Base-by-base conservation (phyloP, 2,329 filamentous ascomycete genomes). In the Westerdykella ornata region DNA sequence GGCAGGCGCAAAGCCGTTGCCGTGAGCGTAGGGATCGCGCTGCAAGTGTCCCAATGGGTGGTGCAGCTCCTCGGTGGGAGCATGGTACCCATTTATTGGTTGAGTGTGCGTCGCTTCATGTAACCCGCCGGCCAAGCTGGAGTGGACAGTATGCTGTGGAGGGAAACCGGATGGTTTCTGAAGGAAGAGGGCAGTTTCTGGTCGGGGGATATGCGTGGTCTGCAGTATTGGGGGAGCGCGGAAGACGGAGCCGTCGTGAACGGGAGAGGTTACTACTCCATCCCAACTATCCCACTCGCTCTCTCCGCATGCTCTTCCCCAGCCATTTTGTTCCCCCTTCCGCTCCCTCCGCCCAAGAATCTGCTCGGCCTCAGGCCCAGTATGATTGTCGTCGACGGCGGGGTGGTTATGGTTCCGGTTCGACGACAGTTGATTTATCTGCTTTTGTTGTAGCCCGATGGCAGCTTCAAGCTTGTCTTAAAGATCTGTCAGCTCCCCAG, bases 401-500 rank as follows among this genome's bases (percentile, higher is more conserved):
- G 53, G 46, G 9, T 48, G 41, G 31, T 55, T 42, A 31, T 56
- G 55, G 39, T 49, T 59, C 3, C 12, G 22, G 22, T 26, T 26
- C 22, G 22, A 26, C 30, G 60, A 62, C 12, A 74, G 62, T 40
- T 71, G 69, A 43, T 67, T 65, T 40, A 74, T 68, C 35, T 72
- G 64, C 36, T 60, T 63, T 48, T 73, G 70, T 49, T 74, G 71
- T 39, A 63, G 64, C 32, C 62, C 61, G 20, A 73, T 54, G 20
- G 71, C 62, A 14, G 59, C 54, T 46, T 73, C 70, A 18, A 74
- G 65, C 53, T 70, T 70, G 56, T 73, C 71, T 71, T 41, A 8
- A 31, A 9, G 26, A 6, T 30, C 7, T 20, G 2, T 38, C 16
- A 22, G 12, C 26, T 28, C 33, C 2, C 13, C 35, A 15, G 13